A percentile compares a stretch with the other conserved stretches of the same genome.
Evolutionary conservation across 2,329 filamentous ascomycete genomes (phyloP).

Genomic region (Fusarium luffae): DNA sequence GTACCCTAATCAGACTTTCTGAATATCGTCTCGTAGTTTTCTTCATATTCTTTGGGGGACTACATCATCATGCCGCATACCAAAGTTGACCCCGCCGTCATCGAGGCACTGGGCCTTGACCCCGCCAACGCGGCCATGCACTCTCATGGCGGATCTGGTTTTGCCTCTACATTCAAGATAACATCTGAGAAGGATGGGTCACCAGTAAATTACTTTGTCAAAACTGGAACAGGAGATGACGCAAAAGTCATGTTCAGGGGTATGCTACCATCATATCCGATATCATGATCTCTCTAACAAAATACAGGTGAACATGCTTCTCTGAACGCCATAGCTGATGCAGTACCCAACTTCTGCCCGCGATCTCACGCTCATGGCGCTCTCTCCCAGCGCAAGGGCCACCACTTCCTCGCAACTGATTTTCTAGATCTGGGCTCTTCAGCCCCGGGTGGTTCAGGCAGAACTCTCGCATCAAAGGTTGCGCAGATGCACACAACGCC

Average conservation of each 20-base stretch:
- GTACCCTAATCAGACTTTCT: background rate
- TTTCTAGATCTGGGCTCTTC: constrained; percentile 74
- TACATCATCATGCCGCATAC: constrained; percentile 24
- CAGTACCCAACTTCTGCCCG: constrained; percentile 81
- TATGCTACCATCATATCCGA: constrained; percentile 45
- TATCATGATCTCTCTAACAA: constrained; percentile 13
- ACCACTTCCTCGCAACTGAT: constrained; percentile 76
- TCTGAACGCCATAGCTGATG: constrained; percentile 80
- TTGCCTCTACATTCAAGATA: constrained; percentile 73
- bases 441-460: constrained; percentile 57
- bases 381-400: constrained; percentile 62
- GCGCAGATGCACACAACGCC: constrained; percentile 81
- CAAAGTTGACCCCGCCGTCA: constrained; percentile 25
- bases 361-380: constrained; percentile 78
- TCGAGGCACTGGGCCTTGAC: constrained; percentile 66
- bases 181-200: constrained; percentile 59
- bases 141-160: constrained; percentile 73
- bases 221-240: constrained; percentile 70
- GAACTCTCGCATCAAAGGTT: constrained; percentile 78
- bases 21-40: background rate
- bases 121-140: constrained; percentile 68
- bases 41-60: background rate
- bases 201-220: constrained; percentile 74
- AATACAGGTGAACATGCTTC: constrained; percentile 80
- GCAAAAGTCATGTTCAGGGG: constrained; percentile 77